Conservation (phyloP, 2,329 filamentous ascomycete genomes). For the Alternaria triticina region DNA sequence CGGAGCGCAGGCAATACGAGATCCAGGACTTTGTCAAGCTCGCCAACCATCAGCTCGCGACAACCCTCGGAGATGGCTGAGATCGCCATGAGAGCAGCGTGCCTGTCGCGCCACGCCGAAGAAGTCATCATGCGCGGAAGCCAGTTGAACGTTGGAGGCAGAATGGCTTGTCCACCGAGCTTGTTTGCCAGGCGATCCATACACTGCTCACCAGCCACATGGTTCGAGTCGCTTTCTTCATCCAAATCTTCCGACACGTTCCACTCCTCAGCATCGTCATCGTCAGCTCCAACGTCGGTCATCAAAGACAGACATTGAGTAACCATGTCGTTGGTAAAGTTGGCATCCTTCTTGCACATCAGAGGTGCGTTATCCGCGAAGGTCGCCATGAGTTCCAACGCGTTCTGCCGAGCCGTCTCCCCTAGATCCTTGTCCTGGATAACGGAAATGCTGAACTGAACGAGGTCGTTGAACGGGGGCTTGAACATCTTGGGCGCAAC, state of each 20-base stretch:
- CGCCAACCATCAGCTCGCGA: conserved; percentile 91
- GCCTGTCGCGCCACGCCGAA: conserved; percentile 89
- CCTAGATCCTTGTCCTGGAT: conserved; percentile 95
- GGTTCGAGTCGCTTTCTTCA: conserved; percentile 95
- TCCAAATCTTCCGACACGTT: conserved; percentile 92
- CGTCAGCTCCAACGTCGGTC: conserved; percentile 94
- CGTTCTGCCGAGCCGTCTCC: conserved; percentile 90
- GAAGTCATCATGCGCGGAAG: conserved; percentile 97
- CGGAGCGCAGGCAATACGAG: conserved; percentile 91
- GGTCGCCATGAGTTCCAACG: conserved; percentile 94
- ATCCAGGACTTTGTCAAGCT: conserved; percentile 91
- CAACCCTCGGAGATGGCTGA: conserved; percentile 98
- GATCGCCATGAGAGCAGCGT: conserved; percentile 97
- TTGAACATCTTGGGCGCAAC: conserved; percentile 98
- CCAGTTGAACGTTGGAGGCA: conserved; percentile 95
- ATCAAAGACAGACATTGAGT: conserved; percentile 97
- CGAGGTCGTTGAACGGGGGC: conserved; percentile 87
- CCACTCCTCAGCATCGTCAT: conserved; percentile 95
- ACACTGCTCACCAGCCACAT: conserved; percentile 96
- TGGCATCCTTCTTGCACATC: conserved; percentile 93
- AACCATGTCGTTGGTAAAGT: conserved; percentile 95
- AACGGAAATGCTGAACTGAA: conserved; percentile 90
- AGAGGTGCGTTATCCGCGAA: conserved; percentile 94
- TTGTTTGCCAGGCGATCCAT: conserved; percentile 99
- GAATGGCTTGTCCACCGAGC: conserved; percentile 88